phyloP scores from a whole-genome alignment of 371 early-diverging fungal genomes.

The Coemansia sp. region DNA sequence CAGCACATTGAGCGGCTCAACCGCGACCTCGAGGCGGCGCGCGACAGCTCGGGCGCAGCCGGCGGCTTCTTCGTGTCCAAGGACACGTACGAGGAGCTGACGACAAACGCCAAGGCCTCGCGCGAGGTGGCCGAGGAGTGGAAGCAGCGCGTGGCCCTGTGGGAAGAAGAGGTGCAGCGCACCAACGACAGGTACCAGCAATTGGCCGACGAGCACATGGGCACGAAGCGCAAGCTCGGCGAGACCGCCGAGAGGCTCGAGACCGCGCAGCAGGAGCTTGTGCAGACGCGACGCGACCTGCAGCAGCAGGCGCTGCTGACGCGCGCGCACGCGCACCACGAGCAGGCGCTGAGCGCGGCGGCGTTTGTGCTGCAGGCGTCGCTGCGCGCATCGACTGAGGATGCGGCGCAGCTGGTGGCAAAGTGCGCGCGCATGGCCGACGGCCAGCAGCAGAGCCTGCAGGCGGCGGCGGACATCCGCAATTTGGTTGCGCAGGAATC shows the following conservation, averaged over 20 bases:
- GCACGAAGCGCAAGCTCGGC: conserved; percentile 5
- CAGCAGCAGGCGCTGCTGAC: conserved; percentile 13
- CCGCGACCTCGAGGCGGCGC: conserved; percentile 54
- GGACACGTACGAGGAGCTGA: conserved; percentile 50
- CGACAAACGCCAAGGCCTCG: conserved; percentile 14
- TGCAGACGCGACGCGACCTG: not conserved
- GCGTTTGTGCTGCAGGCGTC: conserved; percentile 14
- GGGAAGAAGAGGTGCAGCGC: conserved; percentile 33
- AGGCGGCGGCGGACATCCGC: conserved; percentile 8
- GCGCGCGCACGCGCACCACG: conserved; percentile 26
- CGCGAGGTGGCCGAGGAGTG: conserved; percentile 40
- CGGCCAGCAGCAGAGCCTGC: conserved; percentile 17
- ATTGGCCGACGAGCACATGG: conserved; percentile 1
- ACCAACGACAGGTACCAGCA: not conserved
- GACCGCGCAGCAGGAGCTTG: not conserved
- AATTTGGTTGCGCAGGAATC: not conserved
- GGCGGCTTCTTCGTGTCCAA: conserved; percentile 45
- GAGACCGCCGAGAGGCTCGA: conserved; percentile 4
- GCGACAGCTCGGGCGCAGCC: conserved; percentile 31
- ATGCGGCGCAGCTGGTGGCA: conserved; percentile 10
- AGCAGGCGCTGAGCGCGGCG: conserved; percentile 3
- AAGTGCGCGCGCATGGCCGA: conserved; percentile 15
- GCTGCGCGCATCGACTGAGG: conserved; percentile 5
- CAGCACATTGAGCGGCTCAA: conserved; percentile 65
- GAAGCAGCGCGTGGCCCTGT: conserved; percentile 35